These are phyloP conservation scores for Phytophthora syringae DNA, from an alignment of 352 stramenopile genomes.

Conservation along the genomic window DNA sequence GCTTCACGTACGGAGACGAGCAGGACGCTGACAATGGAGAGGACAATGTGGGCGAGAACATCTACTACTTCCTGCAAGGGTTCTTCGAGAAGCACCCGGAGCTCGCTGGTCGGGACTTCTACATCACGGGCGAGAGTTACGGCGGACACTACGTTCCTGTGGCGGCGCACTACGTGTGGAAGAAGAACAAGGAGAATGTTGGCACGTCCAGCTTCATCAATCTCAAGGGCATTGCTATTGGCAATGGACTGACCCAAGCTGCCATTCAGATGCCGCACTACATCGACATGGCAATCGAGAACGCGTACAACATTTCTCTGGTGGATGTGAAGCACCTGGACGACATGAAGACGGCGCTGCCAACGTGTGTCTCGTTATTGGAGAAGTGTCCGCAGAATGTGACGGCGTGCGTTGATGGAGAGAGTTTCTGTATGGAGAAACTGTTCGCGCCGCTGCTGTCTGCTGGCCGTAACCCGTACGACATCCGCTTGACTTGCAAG, in stretches of 20 bases:
- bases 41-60: slow-evolving; percentile 55
- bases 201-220: slow-evolving; percentile 38
- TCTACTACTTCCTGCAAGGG: slow-evolving; percentile 62
- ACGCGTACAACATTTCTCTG: slow-evolving; percentile 74
- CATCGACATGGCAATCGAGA: slow-evolving; percentile 69
- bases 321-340: slow-evolving; percentile 44
- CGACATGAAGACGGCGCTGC: slow-evolving; percentile 45
- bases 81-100: slow-evolving; percentile 54
- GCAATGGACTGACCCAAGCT: slow-evolving; percentile 62
- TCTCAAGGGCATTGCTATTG: slow-evolving; percentile 61
- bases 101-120: slow-evolving; percentile 51
- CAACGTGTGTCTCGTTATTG: slow-evolving; percentile 35
- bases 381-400: slow-evolving; percentile 48
- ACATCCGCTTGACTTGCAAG: slow-evolving; percentile 56
- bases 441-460: slow-evolving; percentile 44
- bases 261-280: slow-evolving; percentile 52
- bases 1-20: slow-evolving; percentile 49
- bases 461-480: slow-evolving; percentile 65
- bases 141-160: slow-evolving; percentile 63
- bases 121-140: slow-evolving; percentile 66
- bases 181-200: slow-evolving; percentile 46
- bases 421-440: slow-evolving; percentile 58
- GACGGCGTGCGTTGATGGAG: slow-evolving; percentile 40
- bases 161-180: slow-evolving; percentile 55
- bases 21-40: slow-evolving; percentile 47